Base-by-base conservation (phyloP, 805 yeast species). In the Priceomyces fermenticarens region DNA sequence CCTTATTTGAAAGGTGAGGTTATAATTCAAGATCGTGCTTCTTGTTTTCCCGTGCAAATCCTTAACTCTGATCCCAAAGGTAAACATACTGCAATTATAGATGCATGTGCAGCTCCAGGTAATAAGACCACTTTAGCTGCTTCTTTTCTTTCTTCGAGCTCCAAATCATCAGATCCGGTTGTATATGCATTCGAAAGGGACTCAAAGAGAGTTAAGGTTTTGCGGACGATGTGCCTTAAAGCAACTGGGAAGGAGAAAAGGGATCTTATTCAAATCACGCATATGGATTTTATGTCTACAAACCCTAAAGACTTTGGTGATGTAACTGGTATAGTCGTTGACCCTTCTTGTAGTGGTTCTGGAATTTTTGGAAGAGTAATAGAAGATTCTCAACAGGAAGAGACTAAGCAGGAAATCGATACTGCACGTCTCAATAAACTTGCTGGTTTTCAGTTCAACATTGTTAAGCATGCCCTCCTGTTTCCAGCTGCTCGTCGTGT, bases 101-200 rank as follows among this genome's bases (percentile, higher is more conserved):
- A 93, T 64, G 85, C 97, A 1, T 90, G 97, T 65, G 90, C 98
- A 2, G 99, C 99, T 0, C 99, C 99, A 3, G 99, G 99, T 4
- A 93, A 93, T 62, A 95, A 93, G 60, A 93, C 99, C 0, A 88
- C 97, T 0, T 98, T 91, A 63, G 66, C 84, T 15, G 96, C 97
- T 0, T 79, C 93, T 0, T 68, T 77, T 38, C 62, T 88, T 15
- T 56, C 54, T 10, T n/a, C 17, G 5, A n/a, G 48, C 46, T 20
- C 25, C 25, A 20, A 20, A 20, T 20, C 25, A 20, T 34, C 41
- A 2, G 51, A 49, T 12, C 48, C 61, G 0, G 75, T 78, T 4
- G 81, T 89, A 8, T 73, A 73, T 51, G 99, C 99, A 0, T 93
- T 89, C 63, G 99, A 93, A 62, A 77, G 89, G 55, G 96, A 93